Percentiles rank a stretch among this genome's conserved stretches.
phyloP scores from a whole-genome alignment of 805 yeast species.

The Starmerella sirachaensis region DNA sequence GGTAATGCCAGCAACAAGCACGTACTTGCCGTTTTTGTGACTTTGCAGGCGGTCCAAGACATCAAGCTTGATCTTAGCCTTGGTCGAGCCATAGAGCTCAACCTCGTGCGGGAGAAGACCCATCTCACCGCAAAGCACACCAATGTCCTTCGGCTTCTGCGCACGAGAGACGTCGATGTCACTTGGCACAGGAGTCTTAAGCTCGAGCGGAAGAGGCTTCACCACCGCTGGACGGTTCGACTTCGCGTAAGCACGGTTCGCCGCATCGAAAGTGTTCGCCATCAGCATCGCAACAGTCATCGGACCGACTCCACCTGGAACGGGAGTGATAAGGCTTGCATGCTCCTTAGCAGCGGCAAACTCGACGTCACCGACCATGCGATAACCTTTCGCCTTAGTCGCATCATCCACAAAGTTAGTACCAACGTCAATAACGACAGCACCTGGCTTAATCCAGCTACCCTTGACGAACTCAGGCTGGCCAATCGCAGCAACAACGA shows the following conservation, averaged over 20 bases:
- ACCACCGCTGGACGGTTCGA: constrained; percentile 36
- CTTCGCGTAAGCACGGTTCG: constrained; percentile 36
- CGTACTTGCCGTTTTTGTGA: constrained; percentile 66
- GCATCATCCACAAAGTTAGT: constrained; percentile 77
- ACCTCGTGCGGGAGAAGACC: constrained; percentile 71
- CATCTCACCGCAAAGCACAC: constrained; percentile 62
- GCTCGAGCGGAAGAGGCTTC: constrained; percentile 44
- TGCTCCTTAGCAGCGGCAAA: constrained; percentile 50
- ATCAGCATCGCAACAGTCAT: constrained; percentile 97
- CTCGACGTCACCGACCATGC: constrained; percentile 92
- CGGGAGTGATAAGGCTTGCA: constrained; percentile 78
- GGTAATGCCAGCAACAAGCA: constrained; percentile 92
- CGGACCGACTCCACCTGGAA: constrained; percentile 99
- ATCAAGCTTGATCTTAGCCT: constrained; percentile 73
- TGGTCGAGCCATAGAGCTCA: constrained; percentile 78
- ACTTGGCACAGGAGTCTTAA: constrained; percentile 66
- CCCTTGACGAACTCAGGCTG: constrained; percentile 73
- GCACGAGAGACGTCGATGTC: constrained; percentile 83
- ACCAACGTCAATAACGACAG: constrained; percentile 88
- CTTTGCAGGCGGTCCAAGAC: constrained; percentile 54
- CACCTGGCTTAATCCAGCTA: constrained; percentile 75
- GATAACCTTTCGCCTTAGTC: constrained; percentile 61
- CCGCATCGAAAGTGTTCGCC: constrained; percentile 70
- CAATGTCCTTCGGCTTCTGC: constrained; percentile 75
- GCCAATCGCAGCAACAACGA: constrained; percentile 88